Evolutionary conservation across 805 yeast species (phyloP), one percentile per base, ranked within the genome.

Genomic region (Wickerhamiella vanderwaltii): DNA sequence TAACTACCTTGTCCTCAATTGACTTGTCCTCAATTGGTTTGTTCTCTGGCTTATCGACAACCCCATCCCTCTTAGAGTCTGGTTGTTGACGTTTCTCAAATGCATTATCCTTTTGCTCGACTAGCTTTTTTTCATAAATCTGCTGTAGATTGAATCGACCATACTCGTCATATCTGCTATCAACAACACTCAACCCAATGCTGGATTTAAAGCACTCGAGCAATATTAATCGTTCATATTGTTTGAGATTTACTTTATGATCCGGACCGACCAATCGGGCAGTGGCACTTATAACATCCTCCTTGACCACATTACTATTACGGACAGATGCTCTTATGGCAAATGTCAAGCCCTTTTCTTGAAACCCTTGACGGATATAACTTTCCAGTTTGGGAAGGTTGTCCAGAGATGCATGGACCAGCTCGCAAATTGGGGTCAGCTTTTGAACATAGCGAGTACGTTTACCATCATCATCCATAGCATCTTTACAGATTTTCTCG

Each of bases 151-250:
- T 91, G 61, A 71, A 85, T 54, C 77, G 77, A 51, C 73, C 76
- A 46, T 71, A 68, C 48, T 67, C 62, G 17, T 72, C 75, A 52
- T 73, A 84, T 43, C 73, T 72, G 13, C 39, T 40, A 43, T 73
- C 71, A 1, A 84, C 85, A 5, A 86, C 88, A 49, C 91, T 69
- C 73, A 84, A 76, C 5, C 98, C 98, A 25, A 91, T 71, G 47
- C 82, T 81, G 48, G 75, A 80, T 63, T 87, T 88, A 63, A 79
- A 88, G 56, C 95, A 82, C 58, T 85, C 95, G 2, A 91, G 80
- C 40, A 88, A 56, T 36, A 91, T 72, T 51, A 91, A 64, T 54
- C 78, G 77, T 46, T 87, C 94, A 53, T 73, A 84, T 9, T 74
- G 62, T 53, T 83, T 82, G 58, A 91, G 68, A 56, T 86, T 93